These are phyloP conservation scores for Chamaecyparis obtusa DNA, from an alignment of 75 land plant genomes.

Conservation along the genomic window DNA sequence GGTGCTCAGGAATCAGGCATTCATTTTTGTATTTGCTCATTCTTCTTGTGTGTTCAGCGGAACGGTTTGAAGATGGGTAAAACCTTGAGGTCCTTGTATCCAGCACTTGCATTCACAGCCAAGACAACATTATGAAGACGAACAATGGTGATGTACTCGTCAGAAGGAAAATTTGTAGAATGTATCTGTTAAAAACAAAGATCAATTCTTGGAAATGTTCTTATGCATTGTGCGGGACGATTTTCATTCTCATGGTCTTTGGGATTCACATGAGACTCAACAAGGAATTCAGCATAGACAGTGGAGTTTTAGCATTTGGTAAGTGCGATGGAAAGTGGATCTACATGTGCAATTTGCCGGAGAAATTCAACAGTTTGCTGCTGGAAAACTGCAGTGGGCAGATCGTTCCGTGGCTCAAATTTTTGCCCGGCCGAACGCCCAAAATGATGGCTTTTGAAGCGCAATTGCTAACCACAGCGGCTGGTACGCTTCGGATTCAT, in stretches of 20 bases:
- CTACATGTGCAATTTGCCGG: slow-evolving; percentile 20
- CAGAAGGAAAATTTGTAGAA: too few relatives aligned
- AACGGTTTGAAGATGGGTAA: too few relatives aligned
- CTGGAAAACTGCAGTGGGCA: slow-evolving; percentile 22
- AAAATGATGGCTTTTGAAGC: slow-evolving; percentile 23
- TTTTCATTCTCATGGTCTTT: background rate
- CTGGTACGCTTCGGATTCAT: slow-evolving; percentile 35
- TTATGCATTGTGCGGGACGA: background rate
- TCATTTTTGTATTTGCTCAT: too few relatives aligned
- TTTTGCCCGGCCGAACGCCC: slow-evolving; percentile 26
- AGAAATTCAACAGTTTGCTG: slow-evolving; percentile 21
- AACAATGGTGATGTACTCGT: too few relatives aligned
- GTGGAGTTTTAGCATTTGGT: background rate
- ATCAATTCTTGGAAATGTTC: background rate
- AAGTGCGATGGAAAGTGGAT: slow-evolving; percentile 13
- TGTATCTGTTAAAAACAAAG: too few relatives aligned
- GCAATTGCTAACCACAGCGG: background rate
- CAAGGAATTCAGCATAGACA: background rate
- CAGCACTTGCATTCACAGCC: too few relatives aligned
- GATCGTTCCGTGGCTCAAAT: slow-evolving; percentile 20
- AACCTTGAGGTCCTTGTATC: too few relatives aligned
- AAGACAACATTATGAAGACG: too few relatives aligned
- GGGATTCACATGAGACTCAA: background rate
- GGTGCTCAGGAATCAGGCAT: too few relatives aligned
- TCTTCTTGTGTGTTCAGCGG: too few relatives aligned